Evolutionary conservation across 257 asterid species (phyloP), one percentile per base, ranked within the genome.

Genomic region (Mitragyna speciosa): DNA sequence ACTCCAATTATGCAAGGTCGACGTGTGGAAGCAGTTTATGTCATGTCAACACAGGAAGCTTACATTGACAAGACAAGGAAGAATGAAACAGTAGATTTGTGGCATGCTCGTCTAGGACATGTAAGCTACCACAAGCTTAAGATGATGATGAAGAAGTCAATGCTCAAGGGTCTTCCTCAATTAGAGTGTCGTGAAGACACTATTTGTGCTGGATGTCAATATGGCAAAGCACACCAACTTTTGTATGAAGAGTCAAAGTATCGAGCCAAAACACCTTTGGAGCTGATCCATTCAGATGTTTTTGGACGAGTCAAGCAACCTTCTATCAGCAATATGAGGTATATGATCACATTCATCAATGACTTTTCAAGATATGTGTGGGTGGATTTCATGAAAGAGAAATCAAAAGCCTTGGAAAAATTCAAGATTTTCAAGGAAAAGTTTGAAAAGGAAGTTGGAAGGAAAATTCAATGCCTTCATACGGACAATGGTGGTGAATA

Each of bases 81-180:
- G 17, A 52, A 78, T 56, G 70, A 78, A 26, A 68, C 68, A 4
- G 49, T 3, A n/a, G 36, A 66, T 66, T 30, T 77, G 5, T 77
- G 65, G 12, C 49, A 77, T 12, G 15, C 41, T 8, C 61, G 47
- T n/a, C 28, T 77, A 14, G 74, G 80, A 20, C 75, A 65, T 49
- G 45, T 48, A 0, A 65, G 64, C 28, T 77, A 77, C 66, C 24
- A 39, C 5, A 77, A 67, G 48, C 47, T 77, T 0, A 66, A 67
- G 30, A 76, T 69, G 12, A 78, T 69, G 59, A 30, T 68, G 82
- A 69, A 49, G 39, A 52, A 31, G 71, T 78, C 82, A 6, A 78
- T 78, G 63, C 43, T 78, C 26, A 78, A 70, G 16, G 82, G 71
- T 0, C 82, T 79, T 31, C 77, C 59, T 20, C 58, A 79, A 12